Percentiles rank a stretch among this genome's conserved stretches.
These are phyloP conservation scores for Agrocybe pediades DNA, from an alignment of 768 basidiomycete species.

Conservation along the genomic window DNA sequence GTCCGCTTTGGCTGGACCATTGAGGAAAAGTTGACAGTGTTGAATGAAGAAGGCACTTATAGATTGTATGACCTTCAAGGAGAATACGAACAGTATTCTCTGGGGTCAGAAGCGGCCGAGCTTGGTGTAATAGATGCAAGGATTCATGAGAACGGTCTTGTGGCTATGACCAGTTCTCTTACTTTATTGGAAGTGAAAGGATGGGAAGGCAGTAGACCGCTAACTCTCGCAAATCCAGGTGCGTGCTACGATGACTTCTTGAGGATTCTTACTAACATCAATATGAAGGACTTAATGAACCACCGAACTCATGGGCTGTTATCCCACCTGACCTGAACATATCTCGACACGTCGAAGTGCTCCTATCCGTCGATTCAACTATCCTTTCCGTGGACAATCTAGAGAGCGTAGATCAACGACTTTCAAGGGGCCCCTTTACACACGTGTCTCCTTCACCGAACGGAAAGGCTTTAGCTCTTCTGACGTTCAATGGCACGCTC, in stretches of 20 bases:
- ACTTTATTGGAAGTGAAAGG: slow-evolving; percentile 84
- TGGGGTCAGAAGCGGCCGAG: slow-evolving; percentile 82
- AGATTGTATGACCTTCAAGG: slow-evolving; percentile 87
- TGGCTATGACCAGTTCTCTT: slow-evolving; percentile 78
- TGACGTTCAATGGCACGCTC: slow-evolving; percentile 71
- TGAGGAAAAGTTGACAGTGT: slow-evolving; percentile 79
- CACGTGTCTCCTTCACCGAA: slow-evolving; percentile 91
- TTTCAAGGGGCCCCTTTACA: slow-evolving; percentile 87
- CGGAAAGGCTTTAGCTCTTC: slow-evolving; percentile 86
- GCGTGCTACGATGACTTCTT: slow-evolving; percentile 23
- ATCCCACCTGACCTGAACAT: slow-evolving; percentile 90
- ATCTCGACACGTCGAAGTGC: slow-evolving; percentile 87
- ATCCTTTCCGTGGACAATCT: slow-evolving; percentile 88
- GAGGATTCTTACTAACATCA: background rate
- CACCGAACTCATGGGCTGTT: slow-evolving; percentile 83
- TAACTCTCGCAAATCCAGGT: slow-evolving; percentile 78
- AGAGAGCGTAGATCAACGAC: slow-evolving; percentile 84
- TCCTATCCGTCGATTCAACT: slow-evolving; percentile 79
- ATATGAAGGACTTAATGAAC: slow-evolving; percentile 65
- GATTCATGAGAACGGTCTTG: slow-evolving; percentile 85
- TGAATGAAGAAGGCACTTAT: slow-evolving; percentile 93
- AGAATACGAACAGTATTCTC: slow-evolving; percentile 82
- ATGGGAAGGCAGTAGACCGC: slow-evolving; percentile 79
- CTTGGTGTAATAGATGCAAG: slow-evolving; percentile 83
- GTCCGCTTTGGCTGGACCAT: slow-evolving; percentile 81